A percentile compares a stretch with the other conserved stretches of the same genome.
Conservation (phyloP, 495 filamentous ascomycete species). For the Chaetomium cochliodes region DNA sequence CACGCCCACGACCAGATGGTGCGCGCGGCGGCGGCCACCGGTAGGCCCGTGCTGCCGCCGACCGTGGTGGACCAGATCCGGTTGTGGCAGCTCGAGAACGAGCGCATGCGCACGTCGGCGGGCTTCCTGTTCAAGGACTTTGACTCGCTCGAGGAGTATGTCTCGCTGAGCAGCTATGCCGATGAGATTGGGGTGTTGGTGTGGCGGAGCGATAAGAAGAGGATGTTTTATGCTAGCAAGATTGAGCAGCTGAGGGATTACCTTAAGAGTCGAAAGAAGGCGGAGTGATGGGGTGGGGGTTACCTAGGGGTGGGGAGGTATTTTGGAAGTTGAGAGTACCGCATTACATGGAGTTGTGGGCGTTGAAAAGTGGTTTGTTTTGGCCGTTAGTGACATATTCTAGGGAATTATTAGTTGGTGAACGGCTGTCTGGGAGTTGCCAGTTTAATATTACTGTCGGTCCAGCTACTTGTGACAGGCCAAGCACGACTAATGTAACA, state of each 20-base stretch:
- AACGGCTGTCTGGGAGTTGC: not conserved
- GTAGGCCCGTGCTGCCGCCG: constrained; percentile 73
- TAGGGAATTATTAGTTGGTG: not conserved
- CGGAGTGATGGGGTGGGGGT: constrained; percentile 24
- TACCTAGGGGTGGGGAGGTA: not conserved
- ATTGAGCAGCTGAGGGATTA: constrained; percentile 81
- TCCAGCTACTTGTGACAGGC: not conserved
- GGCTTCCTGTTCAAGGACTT: constrained; percentile 94
- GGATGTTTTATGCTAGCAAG: constrained; percentile 83
- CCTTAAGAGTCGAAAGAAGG: constrained; percentile 62
- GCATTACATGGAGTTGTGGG: constrained; percentile 10
- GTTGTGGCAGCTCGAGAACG: constrained; percentile 95
- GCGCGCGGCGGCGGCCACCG: constrained; percentile 55
- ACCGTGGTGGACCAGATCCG: constrained; percentile 97
- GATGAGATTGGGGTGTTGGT: constrained; percentile 88
- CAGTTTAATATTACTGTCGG: not conserved
- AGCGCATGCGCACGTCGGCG: constrained; percentile 76
- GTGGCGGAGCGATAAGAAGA: constrained; percentile 76
- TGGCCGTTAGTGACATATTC: not conserved
- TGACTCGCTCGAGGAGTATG: constrained; percentile 70
- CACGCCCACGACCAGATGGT: constrained; percentile 93
- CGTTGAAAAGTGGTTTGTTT: not conserved
- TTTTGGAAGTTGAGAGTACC: not conserved
- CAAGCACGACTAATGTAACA: not conserved
- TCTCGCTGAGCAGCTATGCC: constrained; percentile 71